Evolutionary conservation across 1,139 yeast species (phyloP).

Genomic region (Sugiyamaella grinbergsii): DNA sequence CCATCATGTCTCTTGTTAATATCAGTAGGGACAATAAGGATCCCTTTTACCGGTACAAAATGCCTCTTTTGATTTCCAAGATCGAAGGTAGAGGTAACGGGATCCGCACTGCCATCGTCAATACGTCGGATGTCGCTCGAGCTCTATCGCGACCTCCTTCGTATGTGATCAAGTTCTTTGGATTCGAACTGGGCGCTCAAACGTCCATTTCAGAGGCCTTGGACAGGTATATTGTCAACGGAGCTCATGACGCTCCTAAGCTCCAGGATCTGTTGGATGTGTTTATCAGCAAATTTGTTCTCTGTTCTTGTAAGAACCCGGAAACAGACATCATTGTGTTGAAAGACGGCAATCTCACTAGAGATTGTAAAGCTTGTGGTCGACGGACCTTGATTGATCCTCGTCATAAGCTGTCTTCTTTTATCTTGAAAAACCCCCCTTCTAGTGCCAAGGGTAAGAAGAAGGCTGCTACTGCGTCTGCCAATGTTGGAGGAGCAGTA

Average conservation of each 20-base stretch:
- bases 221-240: conserved; percentile 91
- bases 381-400: conserved; percentile 81
- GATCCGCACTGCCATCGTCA: conserved; percentile 92
- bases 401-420: conserved; percentile 82
- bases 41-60: conserved; percentile 98
- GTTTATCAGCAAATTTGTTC: conserved; percentile 86
- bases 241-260: conserved; percentile 88
- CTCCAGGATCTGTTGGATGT: conserved; percentile 94
- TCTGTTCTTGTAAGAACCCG: conserved; percentile 97
- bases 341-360: conserved; percentile 73
- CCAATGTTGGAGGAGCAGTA: conserved; percentile 72
- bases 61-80: conserved; percentile 97
- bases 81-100: conserved; percentile 99
- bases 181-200: conserved; percentile 97
- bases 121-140: conserved; percentile 90
- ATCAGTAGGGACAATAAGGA: conserved; percentile 97
- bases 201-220: conserved; percentile 75
- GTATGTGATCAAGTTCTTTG: conserved; percentile 90
- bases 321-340: conserved; percentile 90
- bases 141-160: conserved; percentile 92
- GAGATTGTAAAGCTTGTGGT: conserved; percentile 99
- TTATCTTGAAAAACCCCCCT: conserved; percentile 92
- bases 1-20: conserved; percentile 78
- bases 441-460: conserved; percentile 56
- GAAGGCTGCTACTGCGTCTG: conserved; percentile 84